phyloP scores from a whole-genome alignment of 352 stramenopile species.

The Phytophthora fragariaefolia region DNA sequence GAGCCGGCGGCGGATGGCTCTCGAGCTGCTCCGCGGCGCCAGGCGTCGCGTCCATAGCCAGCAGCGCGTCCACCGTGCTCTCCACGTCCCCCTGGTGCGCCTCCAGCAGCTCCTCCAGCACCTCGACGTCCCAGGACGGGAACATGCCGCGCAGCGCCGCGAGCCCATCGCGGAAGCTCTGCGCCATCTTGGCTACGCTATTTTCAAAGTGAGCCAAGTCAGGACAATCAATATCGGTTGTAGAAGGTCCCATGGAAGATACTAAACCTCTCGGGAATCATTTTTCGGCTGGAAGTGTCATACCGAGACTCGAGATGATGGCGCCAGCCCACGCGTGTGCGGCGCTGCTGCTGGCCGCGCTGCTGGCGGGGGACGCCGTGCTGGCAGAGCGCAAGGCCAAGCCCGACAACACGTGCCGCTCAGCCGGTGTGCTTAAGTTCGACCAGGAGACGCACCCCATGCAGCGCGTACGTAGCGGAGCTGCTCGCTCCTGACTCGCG shows the following conservation, averaged over 20 bases:
- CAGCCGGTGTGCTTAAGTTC: constrained; percentile 74
- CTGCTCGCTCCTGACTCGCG: too few species aligned
- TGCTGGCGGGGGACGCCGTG: constrained; percentile 21
- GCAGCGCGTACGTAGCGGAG: constrained; percentile 55
- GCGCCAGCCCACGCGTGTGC: constrained; percentile 15
- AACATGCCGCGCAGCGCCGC: constrained; percentile 77
- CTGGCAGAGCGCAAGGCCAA: constrained; percentile 40
- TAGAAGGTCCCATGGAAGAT: not conserved
- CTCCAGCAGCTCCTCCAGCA: constrained; percentile 69
- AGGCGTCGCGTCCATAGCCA: constrained; percentile 69
- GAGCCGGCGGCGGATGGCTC: constrained; percentile 19
- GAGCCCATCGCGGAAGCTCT: constrained; percentile 69
- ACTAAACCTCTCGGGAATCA: constrained; percentile 1
- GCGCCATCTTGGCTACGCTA: constrained; percentile 48
- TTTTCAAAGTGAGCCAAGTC: constrained; percentile 24
- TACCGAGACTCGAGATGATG: constrained; percentile 23
- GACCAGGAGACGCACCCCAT: constrained; percentile 63
- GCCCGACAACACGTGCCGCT: constrained; percentile 54
- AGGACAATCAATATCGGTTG: constrained; percentile 12
- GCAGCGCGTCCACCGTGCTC: constrained; percentile 74
- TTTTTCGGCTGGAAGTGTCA: constrained; percentile 10
- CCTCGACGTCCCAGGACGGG: constrained; percentile 67
- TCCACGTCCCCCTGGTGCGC: constrained; percentile 73
- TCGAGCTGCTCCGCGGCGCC: not conserved
- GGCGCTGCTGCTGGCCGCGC: constrained; percentile 28